Evolutionary conservation across 1,284 basidiomycete species (phyloP), one percentile per base, ranked within the genome.

Genomic region (Kalmanozyma brasiliensis): DNA sequence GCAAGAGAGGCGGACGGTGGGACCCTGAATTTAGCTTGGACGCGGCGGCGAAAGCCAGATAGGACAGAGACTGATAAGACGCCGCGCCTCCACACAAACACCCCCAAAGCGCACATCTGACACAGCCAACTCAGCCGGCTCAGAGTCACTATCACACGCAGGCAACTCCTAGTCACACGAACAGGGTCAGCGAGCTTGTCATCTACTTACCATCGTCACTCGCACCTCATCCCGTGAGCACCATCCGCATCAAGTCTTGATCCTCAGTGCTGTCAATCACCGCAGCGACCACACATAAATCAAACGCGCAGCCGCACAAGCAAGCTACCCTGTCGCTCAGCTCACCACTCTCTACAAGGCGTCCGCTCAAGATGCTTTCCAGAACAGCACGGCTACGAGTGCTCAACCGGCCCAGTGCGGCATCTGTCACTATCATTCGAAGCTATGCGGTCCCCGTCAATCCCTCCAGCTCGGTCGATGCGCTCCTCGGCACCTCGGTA

Each of bases 401-500:
- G 20, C 38, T 42, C 22, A 19, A 41, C 37, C 58, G 43, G 13
- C 33, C 52, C 23, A 45, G 17, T 35, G 32, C 46, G n/a, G 17
- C 22, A 13, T 22, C 52, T 13, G 7, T 41, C 20, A 20, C 26
- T 7, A 19, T 35, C 16, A 4, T 38, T 3, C 56, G 62, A 16
- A 16, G 14, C 32, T 64, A 66, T 29, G 77, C 77, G 14, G 57
- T 67, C 13, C 77, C 77, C 7, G 65, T 79, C 30, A 78, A 78
- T 36, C 64, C 70, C 8, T 52, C 58, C 5, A 64, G 67, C 40
- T 73, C 68, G 16, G 76, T 79, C 40, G 77, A 79, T 43, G 72
- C 74, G 4, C 62, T 77, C 13, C 65, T 76, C 3, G 77, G 77
- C 17, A 70, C 69, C 0, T 64, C 68, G 3, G 51, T 74, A 1